Evolutionary conservation across 352 stramenopile genomes (phyloP), one percentile per base, ranked within the genome.

Genomic region (Globisporangium yorkense): DNA sequence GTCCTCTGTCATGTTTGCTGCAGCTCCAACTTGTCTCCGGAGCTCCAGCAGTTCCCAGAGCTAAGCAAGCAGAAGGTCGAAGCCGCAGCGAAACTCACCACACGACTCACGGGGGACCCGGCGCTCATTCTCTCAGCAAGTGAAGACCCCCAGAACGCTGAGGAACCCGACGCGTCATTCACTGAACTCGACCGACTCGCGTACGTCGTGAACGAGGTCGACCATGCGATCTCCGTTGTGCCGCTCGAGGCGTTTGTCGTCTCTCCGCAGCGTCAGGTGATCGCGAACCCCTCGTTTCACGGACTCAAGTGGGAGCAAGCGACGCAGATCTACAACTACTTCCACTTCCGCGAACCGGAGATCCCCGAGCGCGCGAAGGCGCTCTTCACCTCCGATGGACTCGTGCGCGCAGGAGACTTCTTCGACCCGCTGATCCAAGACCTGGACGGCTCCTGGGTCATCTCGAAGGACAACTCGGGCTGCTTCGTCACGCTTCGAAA

Each of bases 11-110:
- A 24, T 47, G 6, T 12, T 21, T 5, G 7, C 9, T 18, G 10
- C 57, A 92, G 82, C 62, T 89, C 82, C 41, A 89, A 89, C 59
- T 75, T 77, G 44, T 88, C 79, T 0, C 77, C 80, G 0, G 82
- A 90, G 63, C 56, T 92, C 24, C 82, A 92, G 69, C 82, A 92
- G 63, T 89, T 90, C 59, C 82, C 80, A 5, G 72, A 90, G 50
- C 67, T 89, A 9, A 74, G 60, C 51, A 83, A 81, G 65, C 67
- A 77, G 27, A 89, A 89, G 61, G 71, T 56, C 44, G 66, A 81
- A 1, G 72, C 65, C 29, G 75, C 72, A 4, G 51, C 72, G 18
- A 67, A 70, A 46, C 63, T 87, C 44, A 82, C 65, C 29, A 77
- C 73, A 7, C 62, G 77, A 1, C 66, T 92, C 47, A 87, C 87